Percentiles rank a stretch among this genome's conserved stretches.
Evolutionary conservation across 768 basidiomycete species (phyloP).

Genomic region (Suillus subaureus): DNA sequence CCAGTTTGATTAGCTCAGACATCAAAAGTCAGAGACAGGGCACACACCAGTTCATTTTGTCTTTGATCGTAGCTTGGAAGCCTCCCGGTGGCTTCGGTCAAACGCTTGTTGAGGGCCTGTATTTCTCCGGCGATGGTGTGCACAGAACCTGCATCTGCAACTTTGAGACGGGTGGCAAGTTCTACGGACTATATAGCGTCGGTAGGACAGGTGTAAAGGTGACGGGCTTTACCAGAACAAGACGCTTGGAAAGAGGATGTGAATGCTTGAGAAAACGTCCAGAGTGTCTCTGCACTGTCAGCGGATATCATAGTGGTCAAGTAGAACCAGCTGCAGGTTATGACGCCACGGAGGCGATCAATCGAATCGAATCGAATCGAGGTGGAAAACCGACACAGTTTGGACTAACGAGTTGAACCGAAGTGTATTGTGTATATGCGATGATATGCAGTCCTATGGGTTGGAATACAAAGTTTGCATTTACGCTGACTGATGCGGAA

Average conservation of each 20-base stretch:
- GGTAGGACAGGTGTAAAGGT: conserved; percentile 12
- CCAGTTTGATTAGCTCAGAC: conserved; percentile 15
- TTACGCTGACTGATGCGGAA: no score
- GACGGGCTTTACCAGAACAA: conserved; percentile 26
- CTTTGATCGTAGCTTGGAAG: conserved; percentile 77
- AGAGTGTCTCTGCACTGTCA: conserved; percentile 21
- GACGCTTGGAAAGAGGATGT: conserved; percentile 24
- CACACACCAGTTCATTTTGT: conserved; percentile 65
- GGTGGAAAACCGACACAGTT: no score
- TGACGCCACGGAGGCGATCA: no score
- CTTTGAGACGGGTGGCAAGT: conserved; percentile 48
- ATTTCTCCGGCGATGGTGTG: conserved; percentile 51
- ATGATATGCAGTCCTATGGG: no score
- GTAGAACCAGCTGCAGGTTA: no score
- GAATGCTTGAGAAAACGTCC: conserved; percentile 35
- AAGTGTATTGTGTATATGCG: no score
- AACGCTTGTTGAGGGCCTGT: conserved; percentile 59
- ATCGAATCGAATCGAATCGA: no score
- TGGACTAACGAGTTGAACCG: no score
- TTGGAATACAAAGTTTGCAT: no score
- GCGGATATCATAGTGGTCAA: neutral
- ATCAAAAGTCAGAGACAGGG: conserved; percentile 3
- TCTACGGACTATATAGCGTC: conserved; percentile 38
- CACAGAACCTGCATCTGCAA: conserved; percentile 37
- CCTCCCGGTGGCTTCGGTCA: conserved; percentile 64